Percentiles rank a stretch among this genome's conserved stretches.
phyloP scores from a whole-genome alignment of 108 stramenopile genomes.

The Conticribra weissflogii region DNA sequence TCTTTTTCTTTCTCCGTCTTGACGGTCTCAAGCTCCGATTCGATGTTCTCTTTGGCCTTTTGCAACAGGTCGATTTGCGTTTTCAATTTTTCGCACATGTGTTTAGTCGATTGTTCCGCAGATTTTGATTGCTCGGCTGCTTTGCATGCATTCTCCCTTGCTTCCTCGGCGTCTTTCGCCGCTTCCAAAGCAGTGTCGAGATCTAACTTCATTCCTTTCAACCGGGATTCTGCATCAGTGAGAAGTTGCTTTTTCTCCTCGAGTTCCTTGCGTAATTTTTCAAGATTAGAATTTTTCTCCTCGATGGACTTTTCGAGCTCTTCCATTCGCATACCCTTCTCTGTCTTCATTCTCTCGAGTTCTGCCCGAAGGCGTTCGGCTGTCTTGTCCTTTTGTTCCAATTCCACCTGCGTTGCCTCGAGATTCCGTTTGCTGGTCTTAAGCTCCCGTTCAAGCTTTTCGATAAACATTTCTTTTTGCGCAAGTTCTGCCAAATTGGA shows the following conservation, averaged over 20 bases:
- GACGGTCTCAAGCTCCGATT: conserved; percentile 24
- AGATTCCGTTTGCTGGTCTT: conserved; percentile 33
- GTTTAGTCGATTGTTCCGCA: conserved; percentile 21
- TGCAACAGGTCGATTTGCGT: conserved; percentile 30
- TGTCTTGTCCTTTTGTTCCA: conserved; percentile 36
- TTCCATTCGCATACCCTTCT: conserved; percentile 26
- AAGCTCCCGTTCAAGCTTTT: conserved; percentile 38
- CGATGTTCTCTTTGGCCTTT: conserved; percentile 25
- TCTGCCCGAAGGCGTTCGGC: conserved; percentile 35
- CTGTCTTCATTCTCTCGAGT: conserved; percentile 23
- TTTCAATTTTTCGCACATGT: conserved; percentile 38
- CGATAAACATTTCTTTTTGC: conserved; percentile 29
- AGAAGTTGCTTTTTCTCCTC: conserved; percentile 23
- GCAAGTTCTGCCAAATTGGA: conserved; percentile 15
- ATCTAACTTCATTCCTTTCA: conserved; percentile 24
- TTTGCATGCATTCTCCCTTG: conserved; percentile 7
- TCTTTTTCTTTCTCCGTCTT: conserved; percentile 38
- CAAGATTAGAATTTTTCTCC: conserved; percentile 23
- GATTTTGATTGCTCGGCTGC: conserved; percentile 21
- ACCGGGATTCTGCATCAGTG: conserved; percentile 5
- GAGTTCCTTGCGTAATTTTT: conserved; percentile 26
- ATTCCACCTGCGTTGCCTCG: conserved; percentile 24
- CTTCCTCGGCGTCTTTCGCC: conserved; percentile 17
- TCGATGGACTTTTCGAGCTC: conserved; percentile 33
- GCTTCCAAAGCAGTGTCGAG: conserved; percentile 23